Evolutionary conservation across 805 yeast species (phyloP), one percentile per base, ranked within the genome.

Genomic region (Candida argentea): DNA sequence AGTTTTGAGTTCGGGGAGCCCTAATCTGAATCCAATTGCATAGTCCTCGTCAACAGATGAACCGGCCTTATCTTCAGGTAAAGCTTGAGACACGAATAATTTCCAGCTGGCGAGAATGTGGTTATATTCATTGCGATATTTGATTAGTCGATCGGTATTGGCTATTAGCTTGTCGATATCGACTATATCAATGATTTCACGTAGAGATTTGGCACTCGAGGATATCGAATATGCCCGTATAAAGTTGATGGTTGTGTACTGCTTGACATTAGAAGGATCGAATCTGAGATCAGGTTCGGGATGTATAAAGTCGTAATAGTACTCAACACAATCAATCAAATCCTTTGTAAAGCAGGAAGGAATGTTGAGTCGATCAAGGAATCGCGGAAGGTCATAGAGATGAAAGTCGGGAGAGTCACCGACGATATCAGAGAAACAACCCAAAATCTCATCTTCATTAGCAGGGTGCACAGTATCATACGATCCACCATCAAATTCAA

Each of bases 111-210:
- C 45, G 8, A 28, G 28, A 4, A 62, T 61, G 8, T 34, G 36
- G 10, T 19, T 24, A 29, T 42, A 51, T 20, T 54, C 39, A 35
- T 61, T 48, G 24, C 65, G 33, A 32, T 56, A 57, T 32, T 49
- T 47, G 12, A 61, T 29, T 12, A 61, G 43, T 26, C 46, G 46
- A 23, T 37, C 42, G 23, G 42, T 35, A 30, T 52, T 46, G 13
- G 24, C 21, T 10, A 58, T 43, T 16, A 61, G 42, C 37, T 61
- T 62, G 30, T 61, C 66, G 16, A 61, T 45, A 34, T 62, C 67
- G 10, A 62, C 43, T 4, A 62, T 48, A 33, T 61, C 68, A 5
- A 61, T 42, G 6, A 55, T 44, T 14, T 50, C 53, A 16, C 33
- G 33, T 2, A 37, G 24, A 11, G 35, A 36, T 5, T 26, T 26